phyloP scores from a whole-genome alignment of 1,139 yeast genomes.

The Candida sp. region DNA sequence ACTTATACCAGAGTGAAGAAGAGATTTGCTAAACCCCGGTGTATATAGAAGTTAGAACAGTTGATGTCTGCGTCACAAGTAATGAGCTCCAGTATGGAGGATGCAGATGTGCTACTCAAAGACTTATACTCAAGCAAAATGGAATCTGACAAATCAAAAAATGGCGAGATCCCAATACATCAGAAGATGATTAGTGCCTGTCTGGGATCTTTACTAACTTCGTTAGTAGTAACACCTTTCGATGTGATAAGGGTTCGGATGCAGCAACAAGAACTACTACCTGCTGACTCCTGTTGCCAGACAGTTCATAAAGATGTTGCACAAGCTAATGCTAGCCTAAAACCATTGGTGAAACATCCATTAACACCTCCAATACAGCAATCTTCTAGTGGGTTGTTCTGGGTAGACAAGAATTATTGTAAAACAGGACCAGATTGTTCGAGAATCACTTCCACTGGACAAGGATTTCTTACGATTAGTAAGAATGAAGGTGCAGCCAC shows the following conservation, averaged over 20 bases:
- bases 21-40: too few species aligned
- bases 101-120: background rate
- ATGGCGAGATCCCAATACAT: conserved; percentile 37
- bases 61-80: background rate
- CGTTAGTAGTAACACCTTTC: conserved; percentile 85
- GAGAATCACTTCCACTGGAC: conserved; percentile 56
- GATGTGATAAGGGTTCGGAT: conserved; percentile 90
- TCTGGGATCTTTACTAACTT: conserved; percentile 85
- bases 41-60: background rate
- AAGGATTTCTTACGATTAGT: conserved; percentile 66
- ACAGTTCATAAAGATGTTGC: conserved; percentile 4
- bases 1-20: background rate
- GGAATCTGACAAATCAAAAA: background rate
- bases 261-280: conserved; percentile 78
- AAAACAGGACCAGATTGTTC: conserved; percentile 29
- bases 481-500: conserved; percentile 72
- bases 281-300: conserved; percentile 31
- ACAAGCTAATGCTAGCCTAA: conserved; percentile 4
- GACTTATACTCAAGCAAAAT: background rate
- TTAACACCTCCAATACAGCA: conserved; percentile 3
- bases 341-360: conserved; percentile 8
- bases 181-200: conserved; percentile 91
- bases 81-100: background rate
- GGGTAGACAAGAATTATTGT: conserved; percentile 41
- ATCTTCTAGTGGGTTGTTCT: conserved; percentile 28